Evolutionary conservation across 352 stramenopile species (phyloP).

Genomic region (Phytophthora lateralis): DNA sequence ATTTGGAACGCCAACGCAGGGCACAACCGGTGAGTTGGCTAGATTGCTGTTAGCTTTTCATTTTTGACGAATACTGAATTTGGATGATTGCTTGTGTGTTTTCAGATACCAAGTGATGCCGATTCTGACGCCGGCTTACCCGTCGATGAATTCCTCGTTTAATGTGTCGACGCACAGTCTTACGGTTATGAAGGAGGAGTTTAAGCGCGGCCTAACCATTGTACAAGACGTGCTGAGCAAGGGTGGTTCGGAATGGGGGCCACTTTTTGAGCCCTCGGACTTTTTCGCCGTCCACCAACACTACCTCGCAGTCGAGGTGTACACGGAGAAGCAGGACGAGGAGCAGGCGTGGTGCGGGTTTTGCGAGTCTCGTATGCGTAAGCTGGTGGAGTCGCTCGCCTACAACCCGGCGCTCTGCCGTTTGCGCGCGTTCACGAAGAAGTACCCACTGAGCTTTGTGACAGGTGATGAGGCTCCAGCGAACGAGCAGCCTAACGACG

Average conservation of each 20-base stretch:
- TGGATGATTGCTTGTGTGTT: slow-evolving; percentile 1
- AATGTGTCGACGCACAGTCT: slow-evolving; percentile 96
- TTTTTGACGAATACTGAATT: slow-evolving; percentile 7
- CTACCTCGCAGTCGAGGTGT: slow-evolving; percentile 93
- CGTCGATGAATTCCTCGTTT: slow-evolving; percentile 99
- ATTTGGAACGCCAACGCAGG: slow-evolving; percentile 90
- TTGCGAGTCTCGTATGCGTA: slow-evolving; percentile 93
- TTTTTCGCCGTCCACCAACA: slow-evolving; percentile 91
- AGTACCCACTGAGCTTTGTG: slow-evolving; percentile 77
- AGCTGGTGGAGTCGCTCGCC: slow-evolving; percentile 88
- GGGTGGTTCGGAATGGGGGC: slow-evolving; percentile 77
- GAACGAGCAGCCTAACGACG: slow-evolving; percentile 22
- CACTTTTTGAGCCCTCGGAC: slow-evolving; percentile 82
- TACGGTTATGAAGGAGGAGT: slow-evolving; percentile 95
- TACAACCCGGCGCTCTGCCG: slow-evolving; percentile 83
- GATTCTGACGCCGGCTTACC: slow-evolving; percentile 98
- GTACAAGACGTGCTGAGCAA: slow-evolving; percentile 88
- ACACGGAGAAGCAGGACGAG: slow-evolving; percentile 86
- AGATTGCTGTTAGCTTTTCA: background rate
- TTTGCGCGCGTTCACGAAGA: slow-evolving; percentile 87
- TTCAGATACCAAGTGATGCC: slow-evolving; percentile 96
- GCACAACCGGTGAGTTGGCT: slow-evolving; percentile 63
- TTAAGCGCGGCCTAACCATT: slow-evolving; percentile 79
- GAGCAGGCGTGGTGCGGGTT: slow-evolving; percentile 94
- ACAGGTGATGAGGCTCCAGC: slow-evolving; percentile 31